phyloP scores from a whole-genome alignment of 116 monocot species.

The Posidonia oceanica region DNA sequence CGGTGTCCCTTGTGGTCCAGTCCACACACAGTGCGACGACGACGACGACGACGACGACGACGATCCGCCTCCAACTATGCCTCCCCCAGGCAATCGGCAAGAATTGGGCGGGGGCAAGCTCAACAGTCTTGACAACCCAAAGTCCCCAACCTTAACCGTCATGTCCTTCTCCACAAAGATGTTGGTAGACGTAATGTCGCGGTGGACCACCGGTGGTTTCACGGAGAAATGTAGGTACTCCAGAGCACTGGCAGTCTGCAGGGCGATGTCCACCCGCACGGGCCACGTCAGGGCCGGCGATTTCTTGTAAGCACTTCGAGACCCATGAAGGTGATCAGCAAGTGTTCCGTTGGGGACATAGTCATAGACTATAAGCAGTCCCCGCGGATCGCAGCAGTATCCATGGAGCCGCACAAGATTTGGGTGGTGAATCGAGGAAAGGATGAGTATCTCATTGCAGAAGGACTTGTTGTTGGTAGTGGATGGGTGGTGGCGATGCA shows the following conservation, averaged over 20 bases:
- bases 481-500: constrained; percentile 40
- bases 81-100: not conserved
- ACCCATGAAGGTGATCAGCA: constrained; percentile 66
- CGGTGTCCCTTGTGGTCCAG: constrained; percentile 89
- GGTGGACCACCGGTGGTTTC: constrained; percentile 79
- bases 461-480: constrained; percentile 36
- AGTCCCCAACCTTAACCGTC: constrained; percentile 64
- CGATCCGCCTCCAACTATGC: not conserved
- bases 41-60: constrained; percentile 3
- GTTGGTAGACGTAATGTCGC: constrained; percentile 72
- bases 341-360: constrained; percentile 86
- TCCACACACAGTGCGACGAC: constrained; percentile 41
- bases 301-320: constrained; percentile 6
- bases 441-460: constrained; percentile 78
- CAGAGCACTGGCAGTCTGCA: constrained; percentile 54
- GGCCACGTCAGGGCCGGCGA: constrained; percentile 27
- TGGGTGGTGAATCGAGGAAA: constrained; percentile 64
- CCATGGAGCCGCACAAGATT: constrained; percentile 77
- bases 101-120: constrained; percentile 3
- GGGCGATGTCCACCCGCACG: constrained; percentile 39
- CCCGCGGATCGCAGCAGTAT: constrained; percentile 70
- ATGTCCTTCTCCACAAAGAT: constrained; percentile 78
- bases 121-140: constrained; percentile 59
- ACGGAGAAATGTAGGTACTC: constrained; percentile 73
- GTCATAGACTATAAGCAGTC: constrained; percentile 68